Conservation (phyloP, 257 asterid genomes). For the Orobanche coerulescens region DNA sequence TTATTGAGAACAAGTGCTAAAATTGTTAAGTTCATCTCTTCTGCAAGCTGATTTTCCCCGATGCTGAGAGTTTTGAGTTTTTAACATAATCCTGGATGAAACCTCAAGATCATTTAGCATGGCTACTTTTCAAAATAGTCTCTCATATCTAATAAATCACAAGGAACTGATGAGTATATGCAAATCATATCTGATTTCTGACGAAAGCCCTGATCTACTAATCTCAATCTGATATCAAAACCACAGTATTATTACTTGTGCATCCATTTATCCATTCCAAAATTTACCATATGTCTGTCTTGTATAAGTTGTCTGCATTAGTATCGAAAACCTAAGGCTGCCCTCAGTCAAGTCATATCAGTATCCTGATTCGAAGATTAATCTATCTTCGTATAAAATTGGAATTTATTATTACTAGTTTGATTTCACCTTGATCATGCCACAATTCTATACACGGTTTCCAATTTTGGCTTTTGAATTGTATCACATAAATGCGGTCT, state of each 20-base stretch:
- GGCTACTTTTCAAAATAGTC: slow-evolving; percentile 4
- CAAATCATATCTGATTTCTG: not conserved
- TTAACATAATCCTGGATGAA: not conserved
- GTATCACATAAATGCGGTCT: not conserved
- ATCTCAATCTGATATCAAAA: slow-evolving; percentile 8
- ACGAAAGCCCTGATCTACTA: not conserved
- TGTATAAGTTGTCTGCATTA: slow-evolving; percentile 1
- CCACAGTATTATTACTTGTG: not conserved
- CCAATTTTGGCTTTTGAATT: no score
- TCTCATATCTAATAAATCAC: not conserved
- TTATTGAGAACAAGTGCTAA: slow-evolving; percentile 7
- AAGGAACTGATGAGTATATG: not conserved
- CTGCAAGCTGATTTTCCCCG: slow-evolving; percentile 7
- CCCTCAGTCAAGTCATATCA: not conserved
- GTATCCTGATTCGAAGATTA: not conserved
- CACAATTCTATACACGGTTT: not conserved
- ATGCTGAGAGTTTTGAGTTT: not conserved
- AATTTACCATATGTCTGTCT: not conserved
- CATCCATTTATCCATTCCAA: not conserved
- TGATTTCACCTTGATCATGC: not conserved
- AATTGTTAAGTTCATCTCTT: slow-evolving; percentile 12
- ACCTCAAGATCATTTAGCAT: not conserved
- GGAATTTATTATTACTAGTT: not conserved
- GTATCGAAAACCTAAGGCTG: not conserved
- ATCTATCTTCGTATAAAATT: not conserved